Base-by-base conservation (phyloP, 2,329 filamentous ascomycete species). In the Sporothrix pseudoabietina region DNA sequence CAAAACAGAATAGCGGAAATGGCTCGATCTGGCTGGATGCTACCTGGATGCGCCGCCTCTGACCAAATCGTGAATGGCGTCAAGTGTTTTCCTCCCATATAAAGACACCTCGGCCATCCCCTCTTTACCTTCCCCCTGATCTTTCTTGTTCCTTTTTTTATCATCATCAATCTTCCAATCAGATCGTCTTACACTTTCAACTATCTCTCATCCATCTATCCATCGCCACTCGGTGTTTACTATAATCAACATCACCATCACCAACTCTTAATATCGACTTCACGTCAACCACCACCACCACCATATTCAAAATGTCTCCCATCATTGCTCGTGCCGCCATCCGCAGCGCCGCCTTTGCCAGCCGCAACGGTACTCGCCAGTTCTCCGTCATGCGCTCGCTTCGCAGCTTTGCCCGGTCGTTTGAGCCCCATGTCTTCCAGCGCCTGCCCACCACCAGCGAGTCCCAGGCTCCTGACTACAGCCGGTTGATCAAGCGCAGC, bases 371-470 rank as follows among this genome's bases (percentile, higher is more conserved):
- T 19, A 49, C 44, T 49, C 78, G 80, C 71, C 77, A 80, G n/a
- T 82, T 82, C 79, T 81, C 81, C 72, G 76, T 82, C 73, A 77
- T 82, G 75, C 77, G 77, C 70, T 78, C 77, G 59, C 78, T 83
- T 75, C 81, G 81, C 75, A 77, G 77, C 74, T 79, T 81, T 70
- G 80, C 79, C 68, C 80, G 81, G 69, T 77, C 78, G 44, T 81
- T 83, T 71, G 81, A 83, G 81, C 76, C 80, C 22, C 81, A 82
- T 73, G 80, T 80, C 72, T 82, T 81, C 78, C 78, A 81, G 79
- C 80, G 81, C 32, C 77, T 82, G 72, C 79, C 82, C 72, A 73
- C 76, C 14, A 69, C 79, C 19, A 74, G 72, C 49, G 74, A 75
- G 35, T 72, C 81, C 35, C 79, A 80, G 72, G 74, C 78, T 12